Base-by-base conservation (phyloP, 225 moss, liverwort and hornwort genomes). In the Asterella californica region DNA sequence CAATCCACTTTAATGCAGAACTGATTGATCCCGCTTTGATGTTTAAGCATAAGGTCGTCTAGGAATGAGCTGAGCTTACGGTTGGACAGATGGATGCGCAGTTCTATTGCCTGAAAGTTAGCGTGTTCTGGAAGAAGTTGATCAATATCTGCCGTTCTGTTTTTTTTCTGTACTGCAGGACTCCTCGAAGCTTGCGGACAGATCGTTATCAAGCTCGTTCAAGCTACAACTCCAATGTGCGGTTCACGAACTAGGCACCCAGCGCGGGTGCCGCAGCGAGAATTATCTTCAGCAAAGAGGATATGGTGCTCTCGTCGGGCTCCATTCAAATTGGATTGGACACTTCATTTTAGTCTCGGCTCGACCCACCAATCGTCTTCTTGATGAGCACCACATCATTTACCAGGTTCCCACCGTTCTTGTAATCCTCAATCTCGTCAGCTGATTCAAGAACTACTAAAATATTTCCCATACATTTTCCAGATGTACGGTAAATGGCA, bases 261-360 rank as follows among this genome's bases (percentile, higher is more conserved):
- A 82, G 61, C 66, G 79, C 34, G 81, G 79, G 38, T 87, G 87
- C 54, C 84, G 65, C 18, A 82, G 79, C 63, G 87, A 87, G 34
- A 80, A 84, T 36, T 87, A 87, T 69, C 82, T 84, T 53, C 85
- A 87, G 67, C 91, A 91, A 59, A 88, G 88, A 64, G 88, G 88
- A 30, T 68, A 57, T 37, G 88, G 90, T 66, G 90, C 90, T 42
- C 77, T 91, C 57, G 82, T 86, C 38, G 91, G 91, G 66, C 80
- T 91, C 79, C 90, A 91, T 70, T 90, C 90, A 50, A 91, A 87
- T 81, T 90, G 91, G 91, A 81, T 91, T 32, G 86, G 87, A 45
- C 81, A 85, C 65, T 85, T 75, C 74, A 90, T 91, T 72, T 79
- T 91, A 76, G 91, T 88, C 22, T 84, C 87, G 54, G 87, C 90